Evolutionary conservation across 768 basidiomycete genomes (phyloP), one percentile per base, ranked within the genome.

Genomic region (Boletus fagicola): DNA sequence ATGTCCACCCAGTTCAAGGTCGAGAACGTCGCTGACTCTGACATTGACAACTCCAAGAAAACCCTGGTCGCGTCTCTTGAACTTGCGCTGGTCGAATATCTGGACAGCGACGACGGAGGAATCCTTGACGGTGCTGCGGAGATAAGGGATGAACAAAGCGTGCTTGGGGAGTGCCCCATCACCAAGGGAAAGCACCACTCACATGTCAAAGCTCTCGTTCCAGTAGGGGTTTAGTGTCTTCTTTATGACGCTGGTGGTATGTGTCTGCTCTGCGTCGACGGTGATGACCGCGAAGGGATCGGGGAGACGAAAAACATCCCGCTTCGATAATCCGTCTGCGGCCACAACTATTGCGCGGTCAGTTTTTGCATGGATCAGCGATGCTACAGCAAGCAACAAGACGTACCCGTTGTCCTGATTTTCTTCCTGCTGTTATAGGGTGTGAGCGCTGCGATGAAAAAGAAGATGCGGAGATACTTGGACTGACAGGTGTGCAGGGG

Each of bases 131-230:
- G 84, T 91, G 64, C 95, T 98, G 65, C 26, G 42, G 53, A 54
- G 30, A 54, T 18, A 33, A 50, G 56, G 45, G 57, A 35, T 62
- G 30, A 57, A 54, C 59, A 57, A 49, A 15, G 49, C 9, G 26
- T 36, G 39, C 5, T 18, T 22, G 57, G 31, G 44, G 26, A 49
- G 31, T 42, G 26, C 24, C 40, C 50, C 7, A 45, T 9, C 2
- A 2, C 5, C 11, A 26, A 11, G 26, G 48, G 13, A 39, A 42
- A 18, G 13, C 7, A 39, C 7, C 6, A 71, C 89, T 67, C 60
- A 96, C 95, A 99, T 89, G 70, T 98, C 96, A 73, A 99, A 98
- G 69, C 90, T 91, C 77, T 98, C 96, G 70, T 93, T 96, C 94
- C 94, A 97, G 74, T 96, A 95, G 0, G 94, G 91, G 74, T 94